phyloP scores from a whole-genome alignment of 2,329 filamentous ascomycete species.

The Aspergillus awamori region DNA sequence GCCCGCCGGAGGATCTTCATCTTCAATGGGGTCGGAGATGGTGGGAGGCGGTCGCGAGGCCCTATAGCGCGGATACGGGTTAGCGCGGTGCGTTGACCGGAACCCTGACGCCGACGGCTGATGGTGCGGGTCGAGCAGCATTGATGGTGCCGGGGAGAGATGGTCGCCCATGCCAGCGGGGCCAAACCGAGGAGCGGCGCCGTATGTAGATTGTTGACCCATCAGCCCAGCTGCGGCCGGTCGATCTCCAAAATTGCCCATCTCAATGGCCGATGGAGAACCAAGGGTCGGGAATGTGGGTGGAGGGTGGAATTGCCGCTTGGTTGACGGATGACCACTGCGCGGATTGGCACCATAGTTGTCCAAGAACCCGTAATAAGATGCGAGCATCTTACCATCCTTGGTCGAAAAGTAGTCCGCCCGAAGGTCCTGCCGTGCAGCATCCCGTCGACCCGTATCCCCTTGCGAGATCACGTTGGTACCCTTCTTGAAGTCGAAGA shows the following conservation, averaged over 20 bases:
- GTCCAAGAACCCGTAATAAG: slow-evolving; percentile 91
- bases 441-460: slow-evolving; percentile 32
- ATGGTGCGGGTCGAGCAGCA: slow-evolving; percentile 52
- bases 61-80: slow-evolving; percentile 35
- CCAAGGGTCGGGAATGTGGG: slow-evolving; percentile 73
- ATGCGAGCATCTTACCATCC: slow-evolving; percentile 97
- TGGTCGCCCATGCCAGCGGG: slow-evolving; percentile 29
- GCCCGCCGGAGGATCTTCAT: slow-evolving; percentile 32
- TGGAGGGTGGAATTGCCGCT: slow-evolving; percentile 70
- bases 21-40: slow-evolving; percentile 33
- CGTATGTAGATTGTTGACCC: slow-evolving; percentile 33
- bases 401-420: slow-evolving; percentile 95
- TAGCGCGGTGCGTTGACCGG: slow-evolving; percentile 30
- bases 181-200: slow-evolving; percentile 30
- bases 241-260: slow-evolving; percentile 48
- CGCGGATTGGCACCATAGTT: slow-evolving; percentile 81
- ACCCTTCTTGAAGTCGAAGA: slow-evolving; percentile 93
- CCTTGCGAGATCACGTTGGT: slow-evolving; percentile 58
- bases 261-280: slow-evolving; percentile 57
- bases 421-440: slow-evolving; percentile 64
- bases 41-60: slow-evolving; percentile 31
- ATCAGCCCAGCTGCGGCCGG: slow-evolving; percentile 26
- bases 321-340: slow-evolving; percentile 53
- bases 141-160: slow-evolving; percentile 45
- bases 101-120: slow-evolving; percentile 47